Base-by-base conservation (phyloP, 768 basidiomycete genomes). In the Crepidotus variabilis region DNA sequence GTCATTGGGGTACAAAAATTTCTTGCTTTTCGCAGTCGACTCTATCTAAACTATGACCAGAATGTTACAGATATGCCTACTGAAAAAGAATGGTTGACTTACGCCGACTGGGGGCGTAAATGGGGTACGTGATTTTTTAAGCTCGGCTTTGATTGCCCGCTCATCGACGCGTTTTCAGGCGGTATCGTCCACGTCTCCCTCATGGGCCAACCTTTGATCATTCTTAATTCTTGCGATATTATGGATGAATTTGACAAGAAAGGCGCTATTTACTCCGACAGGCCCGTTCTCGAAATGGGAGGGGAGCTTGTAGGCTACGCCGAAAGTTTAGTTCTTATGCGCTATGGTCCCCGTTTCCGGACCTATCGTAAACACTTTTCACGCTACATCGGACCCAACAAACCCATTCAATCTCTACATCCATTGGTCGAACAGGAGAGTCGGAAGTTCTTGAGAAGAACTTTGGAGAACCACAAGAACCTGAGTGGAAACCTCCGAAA, bases 61-160 rank as follows among this genome's bases (percentile, higher is more conserved):
- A 84, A 80, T 69, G 67, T 79, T 11, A 63, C 73, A 18, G 74
- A 79, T 52, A 74, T 83, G 72, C 78, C 82, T 0, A 58, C 65
- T 0, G 59, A 67, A 23, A 71, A 75, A 43, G 75, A 75, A 32
- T 84, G 81, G 81, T 60, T 78, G 21, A 76, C 71, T 1, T 82
- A 75, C 57, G 67, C 80, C 5, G 74, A 82, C 45, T 78, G 83
- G 78, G 77, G 81, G 2, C 67, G 69, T n/a, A 76, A 77, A 68
- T 85, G 76, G 59, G 82, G 83, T 78, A 47, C 1, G 73, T 63
- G 7, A 21, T 2, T 48, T 8, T 20, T 22, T 5, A 9, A 3
- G 36, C 13, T 32, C 2, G 33, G 39, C 14, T 11, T 28, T 16
- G 23, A 36, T 10, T 34, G 6, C 28, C 35, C 54, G n/a, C 32